Evolutionary conservation across 805 yeast genomes (phyloP), one percentile per base, ranked within the genome.

Genomic region (Myxozyma nipponensis): DNA sequence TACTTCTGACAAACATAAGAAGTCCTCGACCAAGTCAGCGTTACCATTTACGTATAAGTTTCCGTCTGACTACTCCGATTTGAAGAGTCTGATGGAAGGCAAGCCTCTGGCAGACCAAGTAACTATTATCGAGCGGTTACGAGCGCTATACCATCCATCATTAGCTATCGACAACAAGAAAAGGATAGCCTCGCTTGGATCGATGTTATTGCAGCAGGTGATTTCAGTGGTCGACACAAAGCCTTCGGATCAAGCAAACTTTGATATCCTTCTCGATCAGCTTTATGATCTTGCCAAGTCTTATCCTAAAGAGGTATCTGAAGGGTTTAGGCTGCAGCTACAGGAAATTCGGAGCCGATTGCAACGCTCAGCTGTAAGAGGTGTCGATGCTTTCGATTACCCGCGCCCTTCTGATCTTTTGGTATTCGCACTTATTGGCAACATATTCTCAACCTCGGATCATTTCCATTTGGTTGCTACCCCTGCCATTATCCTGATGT

Each of bases 401-500:
- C 58, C 58, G 17, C 30, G 52, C 7, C 53, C 58, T 9, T 54
- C 58, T 6, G 95, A 89, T 63, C 68, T 88, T 51, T 68, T 86
- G 4, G 78, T 84, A 52, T 86, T 83, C 62, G 73, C 81, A 0
- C 61, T 88, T 3, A 74, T 90, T 50, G 97, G 97, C 4, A 72
- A 76, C 47, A 65, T 89, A 3, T 93, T 85, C 64, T 90, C 98
- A 0, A 88, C 97, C 0, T 93, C 98, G 0, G 99, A 93, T 72
- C 90, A 88, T 64, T 91, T 86, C 69, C 98, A 93, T 72, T 74
- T 89, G 52, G 84, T 93, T 9, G 90, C 83, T 3, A 90, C 96
- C 0, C 96, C 97, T 2, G 77, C 91, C 1, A 71, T 79, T 26
- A 77, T 93, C 30, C 69, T 87, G 36, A 79, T 88, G 72, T 78